Evolutionary conservation across 805 yeast species (phyloP), one percentile per base, ranked within the genome.

Genomic region (Saturnispora sanitii): DNA sequence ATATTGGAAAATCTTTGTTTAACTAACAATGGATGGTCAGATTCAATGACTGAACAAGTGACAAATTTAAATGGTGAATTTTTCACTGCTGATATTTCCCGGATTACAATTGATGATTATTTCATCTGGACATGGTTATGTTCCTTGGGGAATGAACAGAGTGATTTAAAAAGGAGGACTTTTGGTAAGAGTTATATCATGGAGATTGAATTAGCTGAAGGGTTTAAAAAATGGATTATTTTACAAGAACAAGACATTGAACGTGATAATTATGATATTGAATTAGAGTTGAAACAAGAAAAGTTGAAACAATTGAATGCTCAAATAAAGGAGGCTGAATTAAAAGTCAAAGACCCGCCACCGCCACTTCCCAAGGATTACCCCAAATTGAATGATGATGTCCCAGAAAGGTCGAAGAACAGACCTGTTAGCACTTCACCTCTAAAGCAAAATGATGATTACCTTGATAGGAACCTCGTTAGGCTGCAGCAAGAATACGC

Each of bases 101-200:
- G 82, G 44, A 79, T 82, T 1, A 70, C 83, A 5, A 75, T 86
- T 16, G 94, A 84, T 57, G 95, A 86, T 57, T 86, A 82, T 57
- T 86, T 79, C 53, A 83, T 85, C 22, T 86, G 95, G 95, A 74
- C 95, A 1, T 86, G 95, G 95, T 65, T 85, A 53, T 75, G 87
- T 1, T 72, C 86, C 2, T 56, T 85, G 19, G 84, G 84, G 0
- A 69, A 77, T 25, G 95, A 86, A 54, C 82, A 83, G 53, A 74
- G 86, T 0, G 66, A 70, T 25, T 58, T 65, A 19, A 76, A 77
- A 49, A 82, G 82, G 56, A 70, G 71, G 25, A 58, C 79, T 2
- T 86, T 86, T 64, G 95, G 95, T 8, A 71, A 92, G 48, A 78
- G 94, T 0, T 67, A 84, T 42, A 84, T 86, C 6, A 73, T 84